A percentile compares a stretch with the other conserved stretches of the same genome.
phyloP scores from a whole-genome alignment of 768 basidiomycete genomes.

The Phlebiopsis flavidoalba region DNA sequence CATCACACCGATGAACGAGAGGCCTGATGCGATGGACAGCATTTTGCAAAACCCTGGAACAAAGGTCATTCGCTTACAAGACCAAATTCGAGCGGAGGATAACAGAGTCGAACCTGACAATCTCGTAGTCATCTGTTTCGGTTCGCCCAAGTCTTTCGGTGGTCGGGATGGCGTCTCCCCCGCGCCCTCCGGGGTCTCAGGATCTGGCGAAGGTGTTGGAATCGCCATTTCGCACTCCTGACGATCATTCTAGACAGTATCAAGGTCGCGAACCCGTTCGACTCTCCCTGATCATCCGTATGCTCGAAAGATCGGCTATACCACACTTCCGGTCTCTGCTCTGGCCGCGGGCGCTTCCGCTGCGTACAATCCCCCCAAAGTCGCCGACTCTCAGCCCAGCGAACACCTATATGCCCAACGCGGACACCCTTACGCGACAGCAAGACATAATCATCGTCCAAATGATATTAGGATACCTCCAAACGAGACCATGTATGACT shows the following conservation, averaged over 20 bases:
- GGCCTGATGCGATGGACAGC: constrained; percentile 15
- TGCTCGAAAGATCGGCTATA: constrained; percentile 24
- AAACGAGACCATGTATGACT: constrained; percentile 19
- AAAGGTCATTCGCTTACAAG: constrained; percentile 17
- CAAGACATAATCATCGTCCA: neutral
- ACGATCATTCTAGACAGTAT: constrained; percentile 14
- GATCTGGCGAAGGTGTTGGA: constrained; percentile 30
- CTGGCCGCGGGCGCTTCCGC: neutral
- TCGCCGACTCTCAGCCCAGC: constrained; percentile 8
- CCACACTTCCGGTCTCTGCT: neutral
- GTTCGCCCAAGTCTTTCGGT: constrained; percentile 11
- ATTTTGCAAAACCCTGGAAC: constrained; percentile 22
- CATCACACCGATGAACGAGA: constrained; percentile 13
- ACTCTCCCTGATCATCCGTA: constrained; percentile 32
- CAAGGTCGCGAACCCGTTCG: constrained; percentile 15
- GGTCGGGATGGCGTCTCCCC: constrained; percentile 23
- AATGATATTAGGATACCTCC: constrained; percentile 6
- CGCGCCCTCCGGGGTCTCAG: constrained; percentile 22
- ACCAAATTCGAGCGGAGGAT: constrained; percentile 11
- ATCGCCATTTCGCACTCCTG: constrained; percentile 36
- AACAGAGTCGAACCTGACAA: neutral
- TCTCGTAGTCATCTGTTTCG: constrained; percentile 11
- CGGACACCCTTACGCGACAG: constrained; percentile 18
- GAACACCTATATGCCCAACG: constrained; percentile 21
- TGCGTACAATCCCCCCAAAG: neutral